Evolutionary conservation across 2,329 filamentous ascomycete genomes (phyloP).

Genomic region (Fusarium proliferatum): DNA sequence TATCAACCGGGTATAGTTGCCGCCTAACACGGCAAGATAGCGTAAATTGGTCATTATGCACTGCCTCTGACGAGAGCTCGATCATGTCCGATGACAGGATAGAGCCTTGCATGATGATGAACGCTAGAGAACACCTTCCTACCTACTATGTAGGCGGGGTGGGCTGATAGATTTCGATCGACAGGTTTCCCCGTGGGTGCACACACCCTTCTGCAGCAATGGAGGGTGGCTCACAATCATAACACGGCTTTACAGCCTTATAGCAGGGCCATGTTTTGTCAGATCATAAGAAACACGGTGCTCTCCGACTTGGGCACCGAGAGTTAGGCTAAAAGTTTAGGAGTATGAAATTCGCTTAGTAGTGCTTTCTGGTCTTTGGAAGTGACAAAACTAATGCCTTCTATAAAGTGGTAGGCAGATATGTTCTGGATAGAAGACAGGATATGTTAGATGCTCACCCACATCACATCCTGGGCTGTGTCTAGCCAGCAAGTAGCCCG

Average conservation of each 20-base stretch:
- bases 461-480: conserved; percentile 15
- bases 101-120: conserved; percentile 37
- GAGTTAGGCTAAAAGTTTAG: neutral
- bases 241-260: conserved; percentile 18
- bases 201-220: conserved; percentile 10
- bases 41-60: neutral
- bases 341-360: neutral
- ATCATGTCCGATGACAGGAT: conserved; percentile 11
- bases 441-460: conserved; percentile 2
- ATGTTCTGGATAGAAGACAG: neutral
- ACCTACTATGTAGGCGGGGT: neutral
- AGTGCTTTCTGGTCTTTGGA: neutral
- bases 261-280: neutral
- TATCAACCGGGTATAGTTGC: conserved; percentile 29
- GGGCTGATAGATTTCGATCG: conserved; percentile 21
- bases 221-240: conserved; percentile 1
- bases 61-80: neutral
- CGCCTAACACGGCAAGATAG: conserved; percentile 32
- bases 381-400: neutral
- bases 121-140: conserved; percentile 24
- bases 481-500: conserved; percentile 7
- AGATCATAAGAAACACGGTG: neutral
- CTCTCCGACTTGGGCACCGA: neutral
- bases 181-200: neutral
- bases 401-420: neutral